Percentiles rank a stretch among this genome's conserved stretches.
Evolutionary conservation across 2,329 filamentous ascomycete species (phyloP).

Genomic region (Trichothecium sympodiale): DNA sequence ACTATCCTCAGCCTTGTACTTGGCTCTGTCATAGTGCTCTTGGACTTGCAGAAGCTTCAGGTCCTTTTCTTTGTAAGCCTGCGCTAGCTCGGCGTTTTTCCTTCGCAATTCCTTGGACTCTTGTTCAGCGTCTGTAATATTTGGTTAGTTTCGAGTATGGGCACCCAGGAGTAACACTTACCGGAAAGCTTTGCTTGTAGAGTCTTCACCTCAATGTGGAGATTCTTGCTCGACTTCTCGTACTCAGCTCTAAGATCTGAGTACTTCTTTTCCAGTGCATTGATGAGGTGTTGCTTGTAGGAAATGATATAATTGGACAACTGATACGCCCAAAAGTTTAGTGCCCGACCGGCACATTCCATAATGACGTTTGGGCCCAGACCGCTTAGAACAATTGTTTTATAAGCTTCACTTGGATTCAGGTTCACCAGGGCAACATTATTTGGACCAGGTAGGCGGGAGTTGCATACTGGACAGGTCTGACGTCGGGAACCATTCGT

Average conservation of each 20-base stretch:
- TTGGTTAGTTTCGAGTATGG: neutral
- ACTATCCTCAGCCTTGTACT: slow-evolving; percentile 40
- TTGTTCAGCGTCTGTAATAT: slow-evolving; percentile 35
- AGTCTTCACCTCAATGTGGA: slow-evolving; percentile 58
- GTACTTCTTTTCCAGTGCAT: slow-evolving; percentile 63
- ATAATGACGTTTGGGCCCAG: slow-evolving; percentile 72
- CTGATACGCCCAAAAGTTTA: slow-evolving; percentile 83
- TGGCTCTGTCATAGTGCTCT: slow-evolving; percentile 50
- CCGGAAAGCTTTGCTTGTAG: slow-evolving; percentile 49
- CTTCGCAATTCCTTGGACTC: slow-evolving; percentile 53
- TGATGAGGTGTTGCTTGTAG: slow-evolving; percentile 68
- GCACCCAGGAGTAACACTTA: neutral
- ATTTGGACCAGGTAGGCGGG: slow-evolving; percentile 56
- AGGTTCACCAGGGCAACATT: slow-evolving; percentile 64
- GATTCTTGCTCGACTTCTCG: slow-evolving; percentile 64
- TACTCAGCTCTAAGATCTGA: slow-evolving; percentile 51
- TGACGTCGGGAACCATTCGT: slow-evolving; percentile 24
- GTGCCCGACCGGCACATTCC: slow-evolving; percentile 70
- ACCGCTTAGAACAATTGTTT: slow-evolving; percentile 75
- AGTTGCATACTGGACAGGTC: slow-evolving; percentile 66
- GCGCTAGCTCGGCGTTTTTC: slow-evolving; percentile 62
- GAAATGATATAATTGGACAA: slow-evolving; percentile 71
- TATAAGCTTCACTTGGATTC: slow-evolving; percentile 79
- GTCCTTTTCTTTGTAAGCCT: slow-evolving; percentile 58
- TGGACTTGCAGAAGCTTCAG: slow-evolving; percentile 59